Percentiles rank a stretch among this genome's conserved stretches.
These are phyloP conservation scores for Sclerotinia sclerotiorum DNA, from an alignment of 2,329 filamentous ascomycete genomes.

Conservation along the genomic window DNA sequence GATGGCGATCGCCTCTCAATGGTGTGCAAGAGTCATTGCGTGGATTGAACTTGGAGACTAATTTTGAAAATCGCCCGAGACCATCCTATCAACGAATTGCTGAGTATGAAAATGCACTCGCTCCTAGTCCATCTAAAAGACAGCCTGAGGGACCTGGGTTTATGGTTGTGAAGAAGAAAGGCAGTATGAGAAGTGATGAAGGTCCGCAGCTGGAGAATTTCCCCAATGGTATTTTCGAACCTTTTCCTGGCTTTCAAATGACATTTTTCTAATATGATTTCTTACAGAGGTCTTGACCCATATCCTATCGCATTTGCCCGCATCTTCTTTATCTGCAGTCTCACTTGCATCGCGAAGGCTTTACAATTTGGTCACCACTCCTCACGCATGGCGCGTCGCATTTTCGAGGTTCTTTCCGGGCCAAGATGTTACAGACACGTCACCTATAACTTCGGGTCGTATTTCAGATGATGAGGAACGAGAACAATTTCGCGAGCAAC, in stretches of 20 bases:
- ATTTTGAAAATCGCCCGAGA: slow-evolving; percentile 36
- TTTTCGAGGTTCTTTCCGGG: slow-evolving; percentile 90
- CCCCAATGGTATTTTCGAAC: slow-evolving; percentile 69
- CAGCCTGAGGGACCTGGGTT: slow-evolving; percentile 50
- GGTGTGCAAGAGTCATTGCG: slow-evolving; percentile 53
- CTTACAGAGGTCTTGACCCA: slow-evolving; percentile 83
- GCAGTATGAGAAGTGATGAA: slow-evolving; percentile 29
- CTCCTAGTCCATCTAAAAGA: slow-evolving; percentile 47
- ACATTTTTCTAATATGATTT: slow-evolving; percentile 32
- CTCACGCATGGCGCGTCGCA: slow-evolving; percentile 90
- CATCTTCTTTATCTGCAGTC: slow-evolving; percentile 77
- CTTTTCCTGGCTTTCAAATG: not conserved
- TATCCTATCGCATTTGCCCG: slow-evolving; percentile 84
- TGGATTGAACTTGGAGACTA: slow-evolving; percentile 50
- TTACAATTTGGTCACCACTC: slow-evolving; percentile 81
- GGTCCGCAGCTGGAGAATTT: slow-evolving; percentile 50
- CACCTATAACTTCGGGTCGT: not conserved
- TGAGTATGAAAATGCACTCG: slow-evolving; percentile 61
- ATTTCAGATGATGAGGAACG: slow-evolving; percentile 47
- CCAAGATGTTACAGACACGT: slow-evolving; percentile 53
- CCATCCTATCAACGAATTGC: slow-evolving; percentile 49
- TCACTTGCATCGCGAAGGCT: slow-evolving; percentile 87
- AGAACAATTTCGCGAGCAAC: slow-evolving; percentile 65
- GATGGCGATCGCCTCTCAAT: slow-evolving; percentile 34
- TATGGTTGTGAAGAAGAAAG: slow-evolving; percentile 53